Conservation (phyloP, 305 asterid genomes). For the Nicotiana rustica region DNA sequence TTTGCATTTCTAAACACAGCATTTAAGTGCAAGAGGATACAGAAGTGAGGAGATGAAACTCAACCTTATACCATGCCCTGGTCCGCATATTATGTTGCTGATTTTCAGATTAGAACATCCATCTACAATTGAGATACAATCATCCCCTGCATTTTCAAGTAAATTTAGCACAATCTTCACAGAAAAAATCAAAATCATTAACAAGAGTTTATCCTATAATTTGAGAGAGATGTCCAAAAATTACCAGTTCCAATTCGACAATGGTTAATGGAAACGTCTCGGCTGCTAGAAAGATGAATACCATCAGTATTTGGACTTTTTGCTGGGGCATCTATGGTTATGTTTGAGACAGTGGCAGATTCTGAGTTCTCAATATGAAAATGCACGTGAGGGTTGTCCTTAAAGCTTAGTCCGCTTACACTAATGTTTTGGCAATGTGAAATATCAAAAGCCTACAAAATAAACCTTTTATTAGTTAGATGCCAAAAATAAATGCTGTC, state of each 20-base stretch:
- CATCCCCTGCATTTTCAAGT: slow-evolving; percentile 47
- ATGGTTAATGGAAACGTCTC: slow-evolving; percentile 39
- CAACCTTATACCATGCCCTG: slow-evolving; percentile 62
- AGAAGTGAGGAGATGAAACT: background rate
- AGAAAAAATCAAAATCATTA: background rate
- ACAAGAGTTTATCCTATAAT: background rate
- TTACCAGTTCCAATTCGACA: slow-evolving; percentile 54
- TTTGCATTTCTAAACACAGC: too few relatives aligned
- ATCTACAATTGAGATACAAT: slow-evolving; percentile 51
- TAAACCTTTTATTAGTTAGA: background rate
- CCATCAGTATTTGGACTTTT: slow-evolving; percentile 61
- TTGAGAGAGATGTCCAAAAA: background rate
- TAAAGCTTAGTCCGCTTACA: slow-evolving; percentile 46
- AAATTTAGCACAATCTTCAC: background rate
- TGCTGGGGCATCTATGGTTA: slow-evolving; percentile 47
- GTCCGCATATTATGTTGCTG: slow-evolving; percentile 51
- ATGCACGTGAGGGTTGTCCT: slow-evolving; percentile 51
- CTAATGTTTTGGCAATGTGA: slow-evolving; percentile 38
- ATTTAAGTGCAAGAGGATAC: background rate
- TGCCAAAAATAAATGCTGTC: background rate
- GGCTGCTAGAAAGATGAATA: slow-evolving; percentile 48
- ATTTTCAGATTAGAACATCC: slow-evolving; percentile 42
- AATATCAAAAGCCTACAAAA: slow-evolving; percentile 48
- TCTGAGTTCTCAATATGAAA: slow-evolving; percentile 32
- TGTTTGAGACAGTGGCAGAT: slow-evolving; percentile 37